Percentiles rank a stretch among this genome's conserved stretches.
Conservation (phyloP, 2,329 filamentous ascomycete species). For the Aureobasidium sp. region DNA sequence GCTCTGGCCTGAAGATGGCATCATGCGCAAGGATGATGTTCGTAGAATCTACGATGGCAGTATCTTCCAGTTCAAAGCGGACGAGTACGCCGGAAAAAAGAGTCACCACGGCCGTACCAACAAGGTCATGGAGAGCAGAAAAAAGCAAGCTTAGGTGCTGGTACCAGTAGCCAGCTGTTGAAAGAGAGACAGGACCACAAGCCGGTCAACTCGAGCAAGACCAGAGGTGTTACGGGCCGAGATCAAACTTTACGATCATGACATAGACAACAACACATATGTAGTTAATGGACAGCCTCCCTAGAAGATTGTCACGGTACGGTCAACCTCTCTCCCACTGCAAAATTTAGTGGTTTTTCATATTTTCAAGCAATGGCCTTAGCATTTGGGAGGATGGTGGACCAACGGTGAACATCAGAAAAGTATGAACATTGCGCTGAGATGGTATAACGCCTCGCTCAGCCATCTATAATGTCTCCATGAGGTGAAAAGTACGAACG, state of each 20-base stretch:
- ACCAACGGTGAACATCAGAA: no score
- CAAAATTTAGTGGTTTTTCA: no score
- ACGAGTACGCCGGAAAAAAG: slow-evolving; percentile 23
- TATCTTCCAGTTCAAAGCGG: slow-evolving; percentile 38
- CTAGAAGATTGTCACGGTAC: no score
- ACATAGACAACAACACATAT: neutral
- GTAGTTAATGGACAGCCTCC: neutral
- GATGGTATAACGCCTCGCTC: neutral
- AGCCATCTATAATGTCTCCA: neutral
- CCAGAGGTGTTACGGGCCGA: neutral
- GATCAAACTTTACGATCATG: neutral
- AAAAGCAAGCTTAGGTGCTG: neutral
- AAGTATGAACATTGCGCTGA: no score
- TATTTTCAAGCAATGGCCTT: no score
- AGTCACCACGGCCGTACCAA: neutral
- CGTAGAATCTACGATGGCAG: slow-evolving; percentile 45
- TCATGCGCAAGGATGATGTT: slow-evolving; percentile 49
- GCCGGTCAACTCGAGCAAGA: neutral
- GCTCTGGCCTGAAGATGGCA: slow-evolving; percentile 33
- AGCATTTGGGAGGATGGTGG: no score
- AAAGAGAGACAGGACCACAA: neutral
- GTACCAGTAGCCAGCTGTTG: neutral
- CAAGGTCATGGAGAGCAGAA: neutral
- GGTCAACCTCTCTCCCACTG: no score
- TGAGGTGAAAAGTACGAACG: neutral